Conservation (phyloP, 164 flowering plant genomes). For the Stephania japonica region DNA sequence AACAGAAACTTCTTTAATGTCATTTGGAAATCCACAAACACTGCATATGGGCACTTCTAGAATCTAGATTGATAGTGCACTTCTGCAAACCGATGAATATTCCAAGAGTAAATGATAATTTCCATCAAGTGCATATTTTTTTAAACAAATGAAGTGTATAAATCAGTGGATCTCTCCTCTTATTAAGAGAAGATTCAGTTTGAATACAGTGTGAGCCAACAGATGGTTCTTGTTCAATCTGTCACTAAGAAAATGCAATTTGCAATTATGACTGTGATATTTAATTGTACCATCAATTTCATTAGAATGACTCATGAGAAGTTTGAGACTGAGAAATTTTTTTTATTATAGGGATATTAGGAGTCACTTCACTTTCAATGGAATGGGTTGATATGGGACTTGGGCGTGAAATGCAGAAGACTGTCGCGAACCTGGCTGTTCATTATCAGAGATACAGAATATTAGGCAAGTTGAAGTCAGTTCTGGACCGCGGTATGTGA, state of each 20-base stretch:
- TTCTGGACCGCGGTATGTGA: not conserved
- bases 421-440: not conserved
- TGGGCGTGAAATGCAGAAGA: not conserved
- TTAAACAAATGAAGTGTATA: not conserved
- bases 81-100: not conserved
- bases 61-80: not conserved
- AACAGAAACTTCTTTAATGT: not conserved
- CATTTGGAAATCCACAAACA: not conserved
- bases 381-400: not conserved
- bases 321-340: not conserved
- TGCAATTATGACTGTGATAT: not conserved
- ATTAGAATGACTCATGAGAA: not conserved
- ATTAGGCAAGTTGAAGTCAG: not conserved
- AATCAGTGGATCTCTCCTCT: not conserved
- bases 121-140: not conserved
- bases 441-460: not conserved
- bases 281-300: not conserved
- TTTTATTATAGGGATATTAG: not conserved
- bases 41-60: not conserved
- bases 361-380: not conserved
- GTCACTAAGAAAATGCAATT: not conserved
- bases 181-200: not conserved
- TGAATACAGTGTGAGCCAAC: not conserved
- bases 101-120: not conserved
- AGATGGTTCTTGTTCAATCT: not conserved